Conservation (phyloP, 495 filamentous ascomycete species). For the Neurospora terricola region DNA sequence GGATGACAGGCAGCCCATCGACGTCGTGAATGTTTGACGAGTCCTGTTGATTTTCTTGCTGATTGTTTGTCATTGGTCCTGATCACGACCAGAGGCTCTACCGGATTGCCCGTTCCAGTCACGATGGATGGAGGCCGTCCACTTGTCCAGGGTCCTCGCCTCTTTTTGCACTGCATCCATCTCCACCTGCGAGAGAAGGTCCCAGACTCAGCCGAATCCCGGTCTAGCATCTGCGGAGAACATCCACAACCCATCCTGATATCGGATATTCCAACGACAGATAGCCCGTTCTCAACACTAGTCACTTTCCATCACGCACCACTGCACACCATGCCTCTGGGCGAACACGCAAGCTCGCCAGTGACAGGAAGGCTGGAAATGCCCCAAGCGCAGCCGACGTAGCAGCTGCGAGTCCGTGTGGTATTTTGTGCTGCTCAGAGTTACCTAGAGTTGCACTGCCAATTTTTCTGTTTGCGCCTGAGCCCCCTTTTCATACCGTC, state of each 20-base stretch:
- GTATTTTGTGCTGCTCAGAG: background rate
- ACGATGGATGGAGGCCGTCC: background rate
- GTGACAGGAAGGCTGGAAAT: background rate
- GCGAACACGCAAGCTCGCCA: background rate
- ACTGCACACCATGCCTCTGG: background rate
- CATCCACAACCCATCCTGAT: background rate
- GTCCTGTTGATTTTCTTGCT: background rate
- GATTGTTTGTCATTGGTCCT: background rate
- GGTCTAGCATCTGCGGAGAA: background rate
- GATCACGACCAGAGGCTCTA: background rate
- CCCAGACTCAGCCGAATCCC: background rate
- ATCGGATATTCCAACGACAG: background rate
- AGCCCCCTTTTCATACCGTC: constrained; percentile 10
- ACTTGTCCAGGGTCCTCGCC: background rate
- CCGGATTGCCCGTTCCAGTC: background rate
- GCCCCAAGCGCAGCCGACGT: background rate
- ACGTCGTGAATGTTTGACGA: background rate
- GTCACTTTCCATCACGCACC: background rate
- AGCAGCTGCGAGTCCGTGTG: background rate
- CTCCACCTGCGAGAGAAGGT: background rate
- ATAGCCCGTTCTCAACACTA: background rate
- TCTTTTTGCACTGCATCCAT: background rate
- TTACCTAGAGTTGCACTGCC: constrained; percentile 1
- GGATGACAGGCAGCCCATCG: background rate
- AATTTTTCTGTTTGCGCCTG: constrained; percentile 20